phyloP scores from a whole-genome alignment of 495 filamentous ascomycete genomes.

The Geoglossum glabrum region DNA sequence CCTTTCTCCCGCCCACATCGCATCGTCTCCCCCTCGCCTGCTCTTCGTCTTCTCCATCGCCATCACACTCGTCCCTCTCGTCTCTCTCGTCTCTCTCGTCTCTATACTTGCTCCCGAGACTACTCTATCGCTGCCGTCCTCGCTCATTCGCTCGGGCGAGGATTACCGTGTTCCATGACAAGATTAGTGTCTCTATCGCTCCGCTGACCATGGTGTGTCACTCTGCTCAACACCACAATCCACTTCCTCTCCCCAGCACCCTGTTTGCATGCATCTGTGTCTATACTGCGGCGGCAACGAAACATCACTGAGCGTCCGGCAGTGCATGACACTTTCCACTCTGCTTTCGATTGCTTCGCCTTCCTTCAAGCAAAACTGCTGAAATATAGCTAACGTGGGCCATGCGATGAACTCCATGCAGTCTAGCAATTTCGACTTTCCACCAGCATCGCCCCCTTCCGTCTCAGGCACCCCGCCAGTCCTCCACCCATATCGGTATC shows the following conservation, averaged over 20 bases:
- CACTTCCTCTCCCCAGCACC: neutral
- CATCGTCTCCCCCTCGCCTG: too few species aligned
- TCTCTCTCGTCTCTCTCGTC: too few species aligned
- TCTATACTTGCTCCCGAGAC: too few species aligned
- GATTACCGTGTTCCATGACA: neutral
- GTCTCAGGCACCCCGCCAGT: neutral
- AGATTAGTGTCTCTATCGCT: neutral
- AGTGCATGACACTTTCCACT: neutral
- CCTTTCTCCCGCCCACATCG: too few species aligned
- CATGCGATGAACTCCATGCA: slow-evolving; percentile 11
- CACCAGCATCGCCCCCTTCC: slow-evolving; percentile 21
- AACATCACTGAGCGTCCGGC: neutral
- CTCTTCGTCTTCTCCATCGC: neutral
- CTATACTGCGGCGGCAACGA: neutral
- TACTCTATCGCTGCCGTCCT: too few species aligned
- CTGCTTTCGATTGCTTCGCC: neutral
- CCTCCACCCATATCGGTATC: neutral
- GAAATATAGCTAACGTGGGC: too few species aligned
- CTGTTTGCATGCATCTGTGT: too few species aligned
- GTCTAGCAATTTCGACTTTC: slow-evolving; percentile 41
- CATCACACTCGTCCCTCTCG: neutral
- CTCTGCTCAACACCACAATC: neutral
- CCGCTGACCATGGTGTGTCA: neutral
- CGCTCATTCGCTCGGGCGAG: neutral
- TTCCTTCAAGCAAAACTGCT: neutral